Evolutionary conservation across 768 basidiomycete species (phyloP), one percentile per base, ranked within the genome.

Genomic region (Pilatotrama ljubarskyi): DNA sequence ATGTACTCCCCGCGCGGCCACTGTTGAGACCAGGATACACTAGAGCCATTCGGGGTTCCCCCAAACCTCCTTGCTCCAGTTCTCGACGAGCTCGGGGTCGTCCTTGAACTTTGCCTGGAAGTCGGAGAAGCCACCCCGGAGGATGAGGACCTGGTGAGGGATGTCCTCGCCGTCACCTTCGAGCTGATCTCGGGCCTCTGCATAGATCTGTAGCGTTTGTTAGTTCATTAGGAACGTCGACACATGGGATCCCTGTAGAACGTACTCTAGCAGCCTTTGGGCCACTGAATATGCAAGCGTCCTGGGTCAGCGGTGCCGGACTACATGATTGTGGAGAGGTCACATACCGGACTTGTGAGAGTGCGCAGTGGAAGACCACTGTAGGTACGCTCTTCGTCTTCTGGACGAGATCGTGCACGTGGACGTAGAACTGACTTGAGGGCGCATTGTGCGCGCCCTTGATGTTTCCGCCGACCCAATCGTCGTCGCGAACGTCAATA

Each of bases 401-500:
- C 66, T 76, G 73, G 29, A 91, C 78, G 24, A 93, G 78, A 1
- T 75, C 70, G 66, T 87, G 79, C 29, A 92, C 84, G 20, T 74
- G 78, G 51, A 70, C 74, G 36, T 81, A 69, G 72, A 93, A 91
- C 49, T 77, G 78, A 26, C 70, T 61, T 8, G 89, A 89, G 1
- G 92, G 92, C 35, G 78, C 68, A 67, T 90, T 84, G 58, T 82
- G 67, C 41, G 83, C 79, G 61, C 82, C 80, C 64, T 80, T 84
- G 71, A 94, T 91, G 70, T 93, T 88, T 37, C 92, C 92, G 64
- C 92, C 92, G 11, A 69, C 76, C 72, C 80, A 90, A 64, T 94
- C 92, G 56, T 86, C 83, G 70, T 92, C 91, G n/a, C 92, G 86
- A 32, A 94, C 92, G 70, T 94, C 92, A 40, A 94, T 82, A 43